Conservation (phyloP, 129 eudicot species). For the Tagetes patula region DNA sequence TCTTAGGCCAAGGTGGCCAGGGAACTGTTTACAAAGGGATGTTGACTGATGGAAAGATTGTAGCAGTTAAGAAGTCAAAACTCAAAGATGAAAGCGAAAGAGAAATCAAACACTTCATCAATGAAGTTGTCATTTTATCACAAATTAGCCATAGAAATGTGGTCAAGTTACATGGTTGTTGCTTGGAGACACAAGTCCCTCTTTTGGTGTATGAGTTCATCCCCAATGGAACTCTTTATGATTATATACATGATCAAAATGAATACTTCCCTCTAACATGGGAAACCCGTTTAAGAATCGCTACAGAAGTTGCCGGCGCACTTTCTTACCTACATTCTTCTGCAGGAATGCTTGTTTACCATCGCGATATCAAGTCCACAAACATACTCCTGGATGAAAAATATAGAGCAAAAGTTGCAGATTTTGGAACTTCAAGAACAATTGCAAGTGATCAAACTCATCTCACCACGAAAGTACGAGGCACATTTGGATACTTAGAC, state of each 20-base stretch:
- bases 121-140: background rate
- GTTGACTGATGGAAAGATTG: slow-evolving; percentile 9
- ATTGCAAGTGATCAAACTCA: slow-evolving; percentile 31
- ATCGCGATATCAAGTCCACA: slow-evolving; percentile 1
- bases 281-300: background rate
- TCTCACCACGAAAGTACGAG: slow-evolving; percentile 28
- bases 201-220: slow-evolving; percentile 1
- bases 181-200: slow-evolving; percentile 11
- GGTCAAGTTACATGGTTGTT: slow-evolving; percentile 9
- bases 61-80: slow-evolving; percentile 8
- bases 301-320: background rate
- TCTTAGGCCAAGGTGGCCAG: slow-evolving; percentile 1
- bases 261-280: slow-evolving; percentile 10
- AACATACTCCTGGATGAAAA: background rate
- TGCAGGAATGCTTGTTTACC: slow-evolving; percentile 16
- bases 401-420: slow-evolving; percentile 33
- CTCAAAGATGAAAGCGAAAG: background rate
- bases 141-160: slow-evolving; percentile 8
- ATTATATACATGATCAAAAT: slow-evolving; percentile 9
- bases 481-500: slow-evolving; percentile 35
- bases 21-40: slow-evolving; percentile 10
- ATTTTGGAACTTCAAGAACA: slow-evolving; percentile 37
- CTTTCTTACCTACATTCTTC: background rate
- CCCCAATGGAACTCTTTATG: background rate
- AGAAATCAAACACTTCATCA: background rate